A percentile compares a stretch with the other conserved stretches of the same genome.
Evolutionary conservation across 805 yeast genomes (phyloP).

Genomic region (Candida quercuum): DNA sequence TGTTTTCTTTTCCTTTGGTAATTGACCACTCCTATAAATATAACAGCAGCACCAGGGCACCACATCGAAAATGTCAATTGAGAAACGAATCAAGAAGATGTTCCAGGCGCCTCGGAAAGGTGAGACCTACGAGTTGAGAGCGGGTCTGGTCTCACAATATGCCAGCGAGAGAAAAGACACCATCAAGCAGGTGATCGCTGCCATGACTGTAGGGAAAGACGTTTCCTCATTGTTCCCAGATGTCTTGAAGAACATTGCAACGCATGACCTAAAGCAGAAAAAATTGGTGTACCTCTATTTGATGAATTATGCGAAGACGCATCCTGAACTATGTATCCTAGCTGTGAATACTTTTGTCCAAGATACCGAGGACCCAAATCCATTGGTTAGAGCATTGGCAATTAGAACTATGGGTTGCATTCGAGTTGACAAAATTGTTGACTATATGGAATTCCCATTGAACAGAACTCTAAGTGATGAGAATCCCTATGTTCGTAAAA

Average conservation of each 20-base stretch:
- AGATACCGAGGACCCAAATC: constrained; percentile 95
- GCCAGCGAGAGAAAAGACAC: constrained; percentile 95
- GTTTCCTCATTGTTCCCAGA: constrained; percentile 94
- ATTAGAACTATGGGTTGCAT: constrained; percentile 99
- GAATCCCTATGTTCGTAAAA: constrained; percentile 94
- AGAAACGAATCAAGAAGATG: constrained; percentile 47
- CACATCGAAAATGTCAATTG: constrained; percentile 39
- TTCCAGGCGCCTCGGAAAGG: constrained; percentile 59
- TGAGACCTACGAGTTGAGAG: constrained; percentile 85
- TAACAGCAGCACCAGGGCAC: neutral
- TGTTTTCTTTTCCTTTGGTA: neutral
- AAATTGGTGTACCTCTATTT: constrained; percentile 89
- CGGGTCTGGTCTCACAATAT: constrained; percentile 90
- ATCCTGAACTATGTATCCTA: constrained; percentile 91
- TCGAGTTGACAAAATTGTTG: constrained; percentile 91
- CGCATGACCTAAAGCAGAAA: constrained; percentile 94
- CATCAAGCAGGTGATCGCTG: constrained; percentile 92
- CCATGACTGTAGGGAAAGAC: constrained; percentile 97
- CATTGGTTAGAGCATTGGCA: constrained; percentile 91
- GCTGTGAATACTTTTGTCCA: constrained; percentile 96
- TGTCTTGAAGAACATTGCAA: constrained; percentile 92
- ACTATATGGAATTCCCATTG: constrained; percentile 87
- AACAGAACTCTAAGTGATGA: constrained; percentile 83
- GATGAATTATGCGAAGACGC: constrained; percentile 95
- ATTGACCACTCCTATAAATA: too few relatives aligned